Evolutionary conservation across 352 stramenopile genomes (phyloP), one percentile per base, ranked within the genome.

Genomic region (Nothophytophthora sp.): DNA sequence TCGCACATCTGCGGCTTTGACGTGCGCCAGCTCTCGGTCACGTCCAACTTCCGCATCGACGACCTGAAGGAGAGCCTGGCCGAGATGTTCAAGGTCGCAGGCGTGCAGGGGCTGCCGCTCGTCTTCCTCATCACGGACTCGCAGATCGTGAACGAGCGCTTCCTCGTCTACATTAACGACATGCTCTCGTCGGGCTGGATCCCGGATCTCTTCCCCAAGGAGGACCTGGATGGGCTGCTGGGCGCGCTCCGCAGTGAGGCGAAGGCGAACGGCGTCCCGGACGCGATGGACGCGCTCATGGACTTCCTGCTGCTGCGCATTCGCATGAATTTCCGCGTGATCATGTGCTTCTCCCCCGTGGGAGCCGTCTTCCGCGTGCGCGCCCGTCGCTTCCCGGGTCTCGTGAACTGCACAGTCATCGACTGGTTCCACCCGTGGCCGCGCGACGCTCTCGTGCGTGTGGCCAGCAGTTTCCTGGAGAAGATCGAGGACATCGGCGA

Each of bases 161-260:
- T 99, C 71, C 85, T 99, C 4, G 97, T 99, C 32, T 99, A 98
- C 67, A 99, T 99, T 59, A 99, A 99, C 73, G 93, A 98, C 33
- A 97, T 99, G 67, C 76, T 99, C 6, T 96, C 88, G 22, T 81
- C 68, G 7, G 96, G 96, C 5, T 99, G 96, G 95, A 97, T 99
- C 49, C 90, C 93, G 4, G 96, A 99, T 66, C 73, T 99, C 11
- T 99, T 99, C 70, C 76, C 91, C 1, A 98, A 98, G 62, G 97
- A 99, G 61, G 97, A 99, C 43, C 76, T 98, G 10, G 96, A 99
- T 49, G 84, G 80, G 5, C 67, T 99, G 19, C 55, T 98, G 1
- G 92, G 84, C 16, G 73, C 76, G 0, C 69, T 99, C 15, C 84
- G 92, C 33, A 97, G 95, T 22, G 96, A 99, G 73, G 96, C 96